Evolutionary conservation across 176 grass and related monocot species (phyloP).

Genomic region (Eleusine indica): DNA sequence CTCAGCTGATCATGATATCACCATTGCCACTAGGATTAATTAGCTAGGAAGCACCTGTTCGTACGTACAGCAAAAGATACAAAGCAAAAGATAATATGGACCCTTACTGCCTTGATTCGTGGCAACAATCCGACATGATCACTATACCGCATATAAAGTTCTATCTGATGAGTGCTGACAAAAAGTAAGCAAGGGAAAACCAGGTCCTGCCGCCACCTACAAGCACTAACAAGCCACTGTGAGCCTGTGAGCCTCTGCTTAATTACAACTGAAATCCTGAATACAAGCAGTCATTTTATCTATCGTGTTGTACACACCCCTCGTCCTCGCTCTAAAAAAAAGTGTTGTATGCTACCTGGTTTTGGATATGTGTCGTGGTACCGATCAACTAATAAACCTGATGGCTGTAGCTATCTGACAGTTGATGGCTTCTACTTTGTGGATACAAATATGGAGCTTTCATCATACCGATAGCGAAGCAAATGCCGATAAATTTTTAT

Average conservation of each 20-base stretch:
- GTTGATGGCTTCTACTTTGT: background rate
- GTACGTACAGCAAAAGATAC: conserved; percentile 26
- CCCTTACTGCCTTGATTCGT: conserved; percentile 44
- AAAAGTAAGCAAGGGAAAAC: background rate
- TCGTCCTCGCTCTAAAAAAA: no score
- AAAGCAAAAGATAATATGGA: conserved; percentile 34
- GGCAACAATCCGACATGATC: conserved; percentile 28
- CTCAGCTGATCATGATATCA: conserved; percentile 12
- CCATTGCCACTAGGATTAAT: background rate
- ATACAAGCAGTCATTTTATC: no score
- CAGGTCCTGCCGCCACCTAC: background rate
- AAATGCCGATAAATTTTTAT: conserved; percentile 24
- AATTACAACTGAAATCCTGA: no score
- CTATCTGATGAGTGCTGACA: background rate
- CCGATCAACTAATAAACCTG: no score
- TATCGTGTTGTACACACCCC: no score
- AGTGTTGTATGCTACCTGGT: no score
- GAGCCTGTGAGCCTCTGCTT: no score
- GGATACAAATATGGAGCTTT: conserved; percentile 30
- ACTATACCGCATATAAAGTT: background rate
- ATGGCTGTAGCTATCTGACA: conserved; percentile 19
- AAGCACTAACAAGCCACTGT: no score
- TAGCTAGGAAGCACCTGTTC: conserved; percentile 32
- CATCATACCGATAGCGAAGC: conserved; percentile 42
- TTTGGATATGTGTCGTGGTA: no score